These are phyloP conservation scores for Bretschneidera sinensis DNA, from an alignment of 345 rosid species.

Conservation along the genomic window DNA sequence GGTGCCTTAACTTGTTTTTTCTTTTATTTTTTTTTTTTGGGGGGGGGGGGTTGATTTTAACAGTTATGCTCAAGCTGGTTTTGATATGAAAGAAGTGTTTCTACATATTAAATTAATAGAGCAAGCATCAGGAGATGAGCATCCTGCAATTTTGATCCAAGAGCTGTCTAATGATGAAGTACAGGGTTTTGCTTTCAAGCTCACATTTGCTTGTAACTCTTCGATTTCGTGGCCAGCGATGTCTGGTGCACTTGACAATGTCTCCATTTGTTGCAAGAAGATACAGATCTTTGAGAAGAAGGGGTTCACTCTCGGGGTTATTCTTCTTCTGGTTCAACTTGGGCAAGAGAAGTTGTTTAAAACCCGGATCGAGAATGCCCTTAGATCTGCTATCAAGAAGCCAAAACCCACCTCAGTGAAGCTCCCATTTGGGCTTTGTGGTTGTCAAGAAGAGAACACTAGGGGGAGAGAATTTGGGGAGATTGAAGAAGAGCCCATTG, in stretches of 20 bases:
- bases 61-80: conserved; percentile 90
- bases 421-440: conserved; percentile 93
- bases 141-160: conserved; percentile 71
- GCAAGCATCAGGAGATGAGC: conserved; percentile 80
- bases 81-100: conserved; percentile 93
- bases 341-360: conserved; percentile 60
- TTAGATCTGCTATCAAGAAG: conserved; percentile 65
- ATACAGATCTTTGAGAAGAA: conserved; percentile 93
- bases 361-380: conserved; percentile 60
- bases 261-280: conserved; percentile 80
- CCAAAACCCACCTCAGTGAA: conserved; percentile 61
- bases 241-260: conserved; percentile 72
- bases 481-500: conserved; percentile 61
- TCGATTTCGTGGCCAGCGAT: conserved; percentile 71
- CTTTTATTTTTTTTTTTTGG: not conserved
- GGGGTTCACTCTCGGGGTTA: conserved; percentile 76
- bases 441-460: conserved; percentile 84
- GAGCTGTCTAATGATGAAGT: conserved; percentile 54
- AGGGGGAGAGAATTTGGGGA: conserved; percentile 57
- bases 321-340: conserved; percentile 55
- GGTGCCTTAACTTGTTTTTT: not conserved
- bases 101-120: conserved; percentile 88
- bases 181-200: conserved; percentile 54
- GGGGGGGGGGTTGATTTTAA: conserved; percentile 16
- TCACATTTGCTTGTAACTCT: conserved; percentile 79